Percentiles rank a stretch among this genome's conserved stretches.
phyloP scores from a whole-genome alignment of 2,329 filamentous ascomycete species.

The Aspergillus ibericus region DNA sequence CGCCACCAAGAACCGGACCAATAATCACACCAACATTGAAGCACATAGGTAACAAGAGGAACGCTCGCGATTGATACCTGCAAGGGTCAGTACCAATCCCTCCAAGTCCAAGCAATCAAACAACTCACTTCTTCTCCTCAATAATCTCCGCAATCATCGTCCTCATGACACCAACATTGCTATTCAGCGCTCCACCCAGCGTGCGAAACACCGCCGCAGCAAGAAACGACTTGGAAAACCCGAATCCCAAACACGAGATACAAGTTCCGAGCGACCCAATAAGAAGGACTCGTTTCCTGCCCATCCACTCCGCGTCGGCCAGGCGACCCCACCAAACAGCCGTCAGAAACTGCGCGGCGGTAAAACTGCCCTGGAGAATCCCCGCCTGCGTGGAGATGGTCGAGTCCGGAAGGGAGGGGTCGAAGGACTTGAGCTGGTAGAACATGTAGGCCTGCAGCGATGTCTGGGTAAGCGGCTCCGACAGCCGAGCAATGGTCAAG shows the following conservation, averaged over 20 bases:
- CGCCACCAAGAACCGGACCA: slow-evolving; percentile 62
- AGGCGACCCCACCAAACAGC: slow-evolving; percentile 79
- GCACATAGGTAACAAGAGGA: slow-evolving; percentile 64
- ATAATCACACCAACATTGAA: slow-evolving; percentile 66
- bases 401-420: slow-evolving; percentile 56
- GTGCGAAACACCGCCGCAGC: slow-evolving; percentile 65
- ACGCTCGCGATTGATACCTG: slow-evolving; percentile 54
- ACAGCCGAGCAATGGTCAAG: slow-evolving; percentile 74
- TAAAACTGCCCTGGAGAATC: slow-evolving; percentile 75
- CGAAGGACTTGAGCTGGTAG: slow-evolving; percentile 82
- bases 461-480: slow-evolving; percentile 79
- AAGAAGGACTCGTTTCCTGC: slow-evolving; percentile 75
- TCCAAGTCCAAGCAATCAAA: not conserved
- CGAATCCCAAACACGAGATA: slow-evolving; percentile 66
- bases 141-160: slow-evolving; percentile 74
- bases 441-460: slow-evolving; percentile 79
- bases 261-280: slow-evolving; percentile 72
- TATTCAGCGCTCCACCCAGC: slow-evolving; percentile 68
- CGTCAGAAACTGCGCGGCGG: slow-evolving; percentile 76
- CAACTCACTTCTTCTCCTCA: slow-evolving; percentile 62
- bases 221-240: slow-evolving; percentile 64
- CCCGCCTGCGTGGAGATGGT: slow-evolving; percentile 76
- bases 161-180: slow-evolving; percentile 72
- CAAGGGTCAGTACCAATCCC: not conserved
- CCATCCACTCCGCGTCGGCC: slow-evolving; percentile 63